Evolutionary conservation across 2,329 filamentous ascomycete genomes (phyloP), one percentile per base, ranked within the genome.

Genomic region (Purpureocillium takamizusanense): DNA sequence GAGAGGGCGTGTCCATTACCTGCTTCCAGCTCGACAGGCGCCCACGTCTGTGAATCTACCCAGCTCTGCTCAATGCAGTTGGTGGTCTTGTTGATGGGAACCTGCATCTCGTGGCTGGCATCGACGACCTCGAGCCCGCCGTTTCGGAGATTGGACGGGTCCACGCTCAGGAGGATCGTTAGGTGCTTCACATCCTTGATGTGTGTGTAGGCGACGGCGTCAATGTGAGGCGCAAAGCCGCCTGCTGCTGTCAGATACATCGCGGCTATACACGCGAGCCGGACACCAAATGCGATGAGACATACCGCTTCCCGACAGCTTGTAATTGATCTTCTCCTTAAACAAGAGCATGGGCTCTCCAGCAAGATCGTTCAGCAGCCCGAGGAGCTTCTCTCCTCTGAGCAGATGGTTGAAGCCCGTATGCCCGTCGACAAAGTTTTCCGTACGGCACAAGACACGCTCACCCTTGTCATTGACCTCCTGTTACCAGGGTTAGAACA

Each of bases 291-390:
- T 4, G 7, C 8, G 9, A 15, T 18, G 7, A 18, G 7, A 13
- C 38, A 31, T 33, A 42, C 43, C 46, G 29, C 46, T 48, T 15
- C 46, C 44, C 4, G 46, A 38, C 15, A 48, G 39, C 38, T 48
- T 48, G 35, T 48, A 48, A 37, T 48, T 48, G 30, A 48, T 48
- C 37, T 48, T 48, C 31, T 48, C 46, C 31, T 48, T 48, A 38
- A 46, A 48, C 10, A 48, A 37, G 21, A 37, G 32, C 46, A 48
- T 48, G 4, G 44, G 42, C 40, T 46, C 44, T 9, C 37, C 46
- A 4, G 44, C 35, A 5, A 48, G 42, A 10, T 31, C 39, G 1
- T 34, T 21, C 4, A 48, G 36, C 3, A 48, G 42, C 6, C 37
- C 37, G 12, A 46, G 42, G 1, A 48, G 42, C 34, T 36, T 42